phyloP scores from a whole-genome alignment of 331 rosid genomes.

The Telfairia occidentalis region DNA sequence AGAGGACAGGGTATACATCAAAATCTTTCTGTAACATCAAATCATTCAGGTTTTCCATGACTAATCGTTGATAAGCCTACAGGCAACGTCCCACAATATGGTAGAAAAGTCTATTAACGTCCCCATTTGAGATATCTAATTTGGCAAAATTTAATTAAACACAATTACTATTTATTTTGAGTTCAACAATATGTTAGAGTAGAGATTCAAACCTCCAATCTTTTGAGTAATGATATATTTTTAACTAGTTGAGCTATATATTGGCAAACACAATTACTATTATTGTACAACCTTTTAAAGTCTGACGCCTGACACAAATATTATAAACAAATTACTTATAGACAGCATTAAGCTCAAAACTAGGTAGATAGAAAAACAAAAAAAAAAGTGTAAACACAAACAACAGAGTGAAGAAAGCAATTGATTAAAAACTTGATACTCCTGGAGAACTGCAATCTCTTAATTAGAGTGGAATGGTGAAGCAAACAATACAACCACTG shows the following conservation, averaged over 20 bases:
- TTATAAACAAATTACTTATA: background rate
- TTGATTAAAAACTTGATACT: background rate
- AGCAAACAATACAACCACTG: background rate
- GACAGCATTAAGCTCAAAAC: background rate
- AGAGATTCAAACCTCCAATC: too few relatives aligned
- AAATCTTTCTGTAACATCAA: slow-evolving; percentile 1
- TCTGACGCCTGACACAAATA: background rate
- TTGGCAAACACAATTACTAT: background rate
- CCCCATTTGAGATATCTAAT: background rate
- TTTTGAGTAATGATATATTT: too few relatives aligned
- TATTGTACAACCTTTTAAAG: background rate
- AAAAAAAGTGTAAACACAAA: background rate
- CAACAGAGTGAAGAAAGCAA: background rate
- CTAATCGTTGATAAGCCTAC: background rate
- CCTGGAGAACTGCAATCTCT: background rate
- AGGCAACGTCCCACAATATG: background rate
- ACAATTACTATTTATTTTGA: background rate
- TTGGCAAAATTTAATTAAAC: background rate
- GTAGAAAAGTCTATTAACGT: background rate
- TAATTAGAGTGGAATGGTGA: background rate
- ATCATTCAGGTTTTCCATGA: background rate
- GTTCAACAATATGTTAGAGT: too few relatives aligned
- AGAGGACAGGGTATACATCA: background rate
- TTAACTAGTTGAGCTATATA: too few relatives aligned
- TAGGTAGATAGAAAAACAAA: background rate